Conservation (phyloP, 2,329 filamentous ascomycete species). For the Capronia americana region DNA sequence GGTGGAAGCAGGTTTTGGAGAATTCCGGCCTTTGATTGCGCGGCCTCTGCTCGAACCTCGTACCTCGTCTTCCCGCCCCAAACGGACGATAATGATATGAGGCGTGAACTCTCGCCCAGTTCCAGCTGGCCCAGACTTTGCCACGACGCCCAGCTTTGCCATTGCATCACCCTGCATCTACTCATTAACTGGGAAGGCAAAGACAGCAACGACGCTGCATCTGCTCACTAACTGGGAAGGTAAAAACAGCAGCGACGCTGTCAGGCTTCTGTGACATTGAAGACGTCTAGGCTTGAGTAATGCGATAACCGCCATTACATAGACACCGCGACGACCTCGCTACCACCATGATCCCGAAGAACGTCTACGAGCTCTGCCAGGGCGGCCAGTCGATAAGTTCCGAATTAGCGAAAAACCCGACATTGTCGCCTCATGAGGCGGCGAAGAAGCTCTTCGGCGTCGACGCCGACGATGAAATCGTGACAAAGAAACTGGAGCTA, state of each 20-base stretch:
- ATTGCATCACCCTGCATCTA: slow-evolving; percentile 1
- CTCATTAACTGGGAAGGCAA: background rate
- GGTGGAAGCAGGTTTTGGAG: background rate
- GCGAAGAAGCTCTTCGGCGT: slow-evolving; percentile 63
- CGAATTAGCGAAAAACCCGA: slow-evolving; percentile 61
- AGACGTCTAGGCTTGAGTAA: background rate
- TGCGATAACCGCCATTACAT: background rate
- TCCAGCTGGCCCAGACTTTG: slow-evolving; percentile 1
- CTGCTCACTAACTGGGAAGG: background rate
- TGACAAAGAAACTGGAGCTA: slow-evolving; percentile 32
- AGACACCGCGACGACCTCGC: background rate
- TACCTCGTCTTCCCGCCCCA: background rate
- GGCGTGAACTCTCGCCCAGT: background rate
- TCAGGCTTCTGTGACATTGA: background rate
- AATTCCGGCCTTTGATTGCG: background rate
- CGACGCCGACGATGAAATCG: slow-evolving; percentile 38
- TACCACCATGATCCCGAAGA: slow-evolving; percentile 43
- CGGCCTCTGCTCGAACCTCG: background rate
- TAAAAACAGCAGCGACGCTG: too few relatives aligned
- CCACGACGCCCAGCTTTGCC: slow-evolving; percentile 7
- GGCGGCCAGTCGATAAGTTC: slow-evolving; percentile 63
- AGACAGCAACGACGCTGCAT: too few relatives aligned
- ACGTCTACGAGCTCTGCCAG: slow-evolving; percentile 61
- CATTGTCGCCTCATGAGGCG: slow-evolving; percentile 59
- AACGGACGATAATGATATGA: background rate